Conservation (phyloP, 768 basidiomycete species). For the Leccinum truebloodii region DNA sequence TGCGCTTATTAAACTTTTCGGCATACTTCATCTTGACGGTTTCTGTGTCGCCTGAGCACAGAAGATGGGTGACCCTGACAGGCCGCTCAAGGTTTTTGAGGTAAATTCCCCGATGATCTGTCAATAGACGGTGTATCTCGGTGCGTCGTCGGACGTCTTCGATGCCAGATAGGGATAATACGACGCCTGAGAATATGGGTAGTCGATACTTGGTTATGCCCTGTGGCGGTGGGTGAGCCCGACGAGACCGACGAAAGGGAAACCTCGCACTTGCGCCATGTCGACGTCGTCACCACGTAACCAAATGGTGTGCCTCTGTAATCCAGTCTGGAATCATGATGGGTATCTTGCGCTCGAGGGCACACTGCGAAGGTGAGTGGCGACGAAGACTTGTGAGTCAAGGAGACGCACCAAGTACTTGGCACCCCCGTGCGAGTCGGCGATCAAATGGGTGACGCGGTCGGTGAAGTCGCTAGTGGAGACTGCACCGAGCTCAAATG, state of each 20-base stretch:
- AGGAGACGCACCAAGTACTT: constrained; percentile 69
- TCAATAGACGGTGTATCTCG: constrained; percentile 63
- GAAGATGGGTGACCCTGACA: constrained; percentile 79
- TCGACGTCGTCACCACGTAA: constrained; percentile 79
- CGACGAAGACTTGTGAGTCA: neutral
- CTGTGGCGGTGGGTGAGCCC: constrained; percentile 37
- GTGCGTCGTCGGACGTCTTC: constrained; percentile 59
- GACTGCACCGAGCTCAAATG: constrained; percentile 77
- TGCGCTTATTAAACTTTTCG: constrained; percentile 64
- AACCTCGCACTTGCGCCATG: constrained; percentile 51
- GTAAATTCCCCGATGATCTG: constrained; percentile 63
- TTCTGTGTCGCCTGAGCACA: constrained; percentile 69
- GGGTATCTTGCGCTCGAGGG: constrained; percentile 76
- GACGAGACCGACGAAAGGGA: neutral
- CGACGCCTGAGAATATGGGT: constrained; percentile 69
- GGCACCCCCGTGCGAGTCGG: constrained; percentile 73
- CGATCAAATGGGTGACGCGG: constrained; percentile 82
- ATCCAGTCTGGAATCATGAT: constrained; percentile 83
- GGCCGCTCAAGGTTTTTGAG: constrained; percentile 76
- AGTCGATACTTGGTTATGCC: constrained; percentile 61
- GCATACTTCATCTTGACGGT: constrained; percentile 80
- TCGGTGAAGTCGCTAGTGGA: constrained; percentile 76
- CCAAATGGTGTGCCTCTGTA: constrained; percentile 70
- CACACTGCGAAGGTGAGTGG: constrained; percentile 55
- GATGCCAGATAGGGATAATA: constrained; percentile 76